Base-by-base conservation (phyloP, 2,329 filamentous ascomycete species). In the Aspergillus aculeatinus region DNA sequence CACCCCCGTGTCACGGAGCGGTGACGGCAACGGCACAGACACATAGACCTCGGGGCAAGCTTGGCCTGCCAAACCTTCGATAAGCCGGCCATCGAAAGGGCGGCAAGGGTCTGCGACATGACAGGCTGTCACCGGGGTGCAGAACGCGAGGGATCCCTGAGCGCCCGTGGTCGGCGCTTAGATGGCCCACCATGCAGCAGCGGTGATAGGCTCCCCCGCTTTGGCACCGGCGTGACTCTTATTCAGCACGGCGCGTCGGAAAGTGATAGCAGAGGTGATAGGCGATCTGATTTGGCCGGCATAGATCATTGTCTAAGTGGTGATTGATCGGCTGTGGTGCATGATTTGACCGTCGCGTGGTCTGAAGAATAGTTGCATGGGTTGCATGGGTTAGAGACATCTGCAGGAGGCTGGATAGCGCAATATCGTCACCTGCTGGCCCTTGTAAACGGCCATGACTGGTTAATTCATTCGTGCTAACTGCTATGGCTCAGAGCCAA, bases 121-220 rank as follows among this genome's bases (percentile, higher is more conserved):
- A 68, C 59, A 68, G 62, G 66, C 57, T 64, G 58, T 27, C 53
- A 42, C 21, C 58, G 55, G 35, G 63, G 63, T 66, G 66, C 67
- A 67, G 62, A 65, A 66, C 21, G 58, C 63, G 64, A 60, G 60
- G 62, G 48, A 44, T 51, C 56, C 51, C 48, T 58, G 55, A 47
- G 60, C 61, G 59, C 54, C 27, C 29, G 42, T 64, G 59, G 67
- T 60, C 60, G 71, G 72, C 72, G 72, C 66, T 70, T 73, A 73
- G 65, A 31, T 23, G 53, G 35, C 51, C 55, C 56, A 57, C 52
- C 61, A 55, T 31, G 31, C 64, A 60, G 54, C 35, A 60, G 60
- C 25, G 61, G 57, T 67, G 67, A 68, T 67, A 68, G 68, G 68
- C 57, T 29, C 55, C 39, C 25, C 27, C 56, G 50, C 42, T 56